phyloP scores from a whole-genome alignment of 129 eudicot species.

The sunflower (Helianthus annuus) region DNA sequence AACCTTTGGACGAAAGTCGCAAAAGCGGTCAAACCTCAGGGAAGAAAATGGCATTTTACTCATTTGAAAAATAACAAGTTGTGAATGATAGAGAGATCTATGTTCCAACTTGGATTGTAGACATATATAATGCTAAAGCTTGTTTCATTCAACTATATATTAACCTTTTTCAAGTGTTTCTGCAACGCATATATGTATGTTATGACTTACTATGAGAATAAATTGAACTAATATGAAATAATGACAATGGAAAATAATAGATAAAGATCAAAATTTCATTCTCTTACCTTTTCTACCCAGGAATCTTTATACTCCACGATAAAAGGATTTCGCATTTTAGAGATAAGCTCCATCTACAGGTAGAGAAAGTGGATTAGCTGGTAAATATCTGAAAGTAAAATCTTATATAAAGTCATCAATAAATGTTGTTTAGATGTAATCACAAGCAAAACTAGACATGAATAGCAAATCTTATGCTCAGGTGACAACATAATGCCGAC shows the following conservation, averaged over 20 bases:
- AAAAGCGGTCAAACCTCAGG: not conserved
- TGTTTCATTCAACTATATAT: not conserved
- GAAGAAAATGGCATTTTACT: not conserved
- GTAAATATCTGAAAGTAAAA: constrained; percentile 16
- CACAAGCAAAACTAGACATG: constrained; percentile 11
- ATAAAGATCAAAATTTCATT: constrained; percentile 4
- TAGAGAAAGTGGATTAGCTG: constrained; percentile 15
- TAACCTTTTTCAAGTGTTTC: constrained; percentile 4
- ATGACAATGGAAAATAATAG: constrained; percentile 14
- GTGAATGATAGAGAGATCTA: constrained; percentile 1
- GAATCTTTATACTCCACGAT: constrained; percentile 98
- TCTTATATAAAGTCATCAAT: constrained; percentile 5
- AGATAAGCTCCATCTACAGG: constrained; percentile 91
- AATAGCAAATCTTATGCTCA: constrained; percentile 5
- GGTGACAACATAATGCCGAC: constrained; percentile 1
- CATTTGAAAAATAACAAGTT: constrained; percentile 1
- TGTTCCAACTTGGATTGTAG: constrained; percentile 8
- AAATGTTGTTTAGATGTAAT: constrained; percentile 5
- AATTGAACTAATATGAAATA: constrained; percentile 4
- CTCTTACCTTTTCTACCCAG: constrained; percentile 94
- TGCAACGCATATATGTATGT: constrained; percentile 3
- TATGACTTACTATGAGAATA: not conserved
- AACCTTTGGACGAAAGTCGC: too few species aligned
- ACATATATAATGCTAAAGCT: constrained; percentile 2
- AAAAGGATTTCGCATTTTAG: constrained; percentile 83